These are phyloP conservation scores for Xylaria sp. DNA, from an alignment of 2,329 filamentous ascomycete genomes.

Conservation along the genomic window DNA sequence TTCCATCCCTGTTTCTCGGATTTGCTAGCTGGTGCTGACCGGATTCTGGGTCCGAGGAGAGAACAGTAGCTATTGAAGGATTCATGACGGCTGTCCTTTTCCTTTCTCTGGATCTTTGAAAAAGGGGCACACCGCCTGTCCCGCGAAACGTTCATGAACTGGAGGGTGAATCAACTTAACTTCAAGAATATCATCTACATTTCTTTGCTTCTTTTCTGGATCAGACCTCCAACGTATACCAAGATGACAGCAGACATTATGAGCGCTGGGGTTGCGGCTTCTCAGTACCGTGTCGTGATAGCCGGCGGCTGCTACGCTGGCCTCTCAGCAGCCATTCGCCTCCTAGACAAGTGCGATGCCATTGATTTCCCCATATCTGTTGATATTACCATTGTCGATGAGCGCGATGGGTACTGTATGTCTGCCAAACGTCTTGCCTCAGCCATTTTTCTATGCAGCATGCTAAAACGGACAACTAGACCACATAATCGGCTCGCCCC, in stretches of 20 bases:
- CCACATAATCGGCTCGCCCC: conserved; percentile 76
- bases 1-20: conserved; percentile 7
- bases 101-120: conserved; percentile 1
- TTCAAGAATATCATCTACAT: neutral
- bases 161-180: neutral
- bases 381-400: conserved; percentile 76
- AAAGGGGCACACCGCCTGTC: conserved; percentile 10
- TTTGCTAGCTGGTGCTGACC: neutral
- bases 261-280: conserved; percentile 19
- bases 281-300: conserved; percentile 64
- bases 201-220: neutral
- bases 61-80: neutral
- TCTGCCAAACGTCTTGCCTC: conserved; percentile 15
- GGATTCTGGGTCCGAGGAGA: conserved; percentile 4
- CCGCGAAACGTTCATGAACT: neutral
- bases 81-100: neutral
- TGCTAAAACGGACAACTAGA: conserved; percentile 51
- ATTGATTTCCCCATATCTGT: conserved; percentile 58
- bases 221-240: neutral
- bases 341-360: conserved; percentile 67
- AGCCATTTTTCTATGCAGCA: neutral
- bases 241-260: conserved; percentile 25
- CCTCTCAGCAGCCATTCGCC: conserved; percentile 68
- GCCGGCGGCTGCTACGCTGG: conserved; percentile 77
- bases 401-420: conserved; percentile 84